A percentile compares a stretch with the other conserved stretches of the same genome.
These are phyloP conservation scores for Gentiana dahurica DNA, from an alignment of 257 asterid genomes.

Conservation along the genomic window DNA sequence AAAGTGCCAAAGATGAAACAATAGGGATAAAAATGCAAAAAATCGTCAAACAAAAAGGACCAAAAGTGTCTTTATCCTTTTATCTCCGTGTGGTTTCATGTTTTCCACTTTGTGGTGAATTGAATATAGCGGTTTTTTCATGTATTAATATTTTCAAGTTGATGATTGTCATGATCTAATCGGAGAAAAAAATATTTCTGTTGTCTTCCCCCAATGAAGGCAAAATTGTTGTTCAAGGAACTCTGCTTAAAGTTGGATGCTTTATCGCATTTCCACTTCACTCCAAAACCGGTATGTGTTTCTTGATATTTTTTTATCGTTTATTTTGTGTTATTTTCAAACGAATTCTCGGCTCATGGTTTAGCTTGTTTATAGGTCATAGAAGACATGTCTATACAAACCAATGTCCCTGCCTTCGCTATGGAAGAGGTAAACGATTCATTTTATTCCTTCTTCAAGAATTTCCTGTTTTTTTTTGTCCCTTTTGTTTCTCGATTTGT, in stretches of 20 bases:
- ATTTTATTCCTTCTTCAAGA: background rate
- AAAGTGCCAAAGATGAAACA: too few species aligned
- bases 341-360: background rate
- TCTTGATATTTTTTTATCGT: background rate
- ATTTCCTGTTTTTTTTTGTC: background rate
- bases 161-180: too few species aligned
- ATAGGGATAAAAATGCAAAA: too few species aligned
- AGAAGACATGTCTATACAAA: slow-evolving; percentile 89
- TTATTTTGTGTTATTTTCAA: background rate
- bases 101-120: too few species aligned
- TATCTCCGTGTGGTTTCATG: too few species aligned
- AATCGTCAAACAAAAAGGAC: too few species aligned
- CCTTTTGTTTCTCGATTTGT: slow-evolving; percentile 1
- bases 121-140: too few species aligned
- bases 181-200: background rate
- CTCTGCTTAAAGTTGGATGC: slow-evolving; percentile 95
- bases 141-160: too few species aligned
- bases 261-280: slow-evolving; percentile 90
- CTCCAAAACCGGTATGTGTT: slow-evolving; percentile 82
- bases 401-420: slow-evolving; percentile 91
- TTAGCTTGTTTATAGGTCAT: slow-evolving; percentile 39
- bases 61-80: too few species aligned
- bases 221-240: slow-evolving; percentile 62
- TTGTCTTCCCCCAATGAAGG: slow-evolving; percentile 48
- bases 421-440: slow-evolving; percentile 79